Evolutionary conservation across 1,284 basidiomycete genomes (phyloP).

Genomic region (Vanrija pseudolonga): DNA sequence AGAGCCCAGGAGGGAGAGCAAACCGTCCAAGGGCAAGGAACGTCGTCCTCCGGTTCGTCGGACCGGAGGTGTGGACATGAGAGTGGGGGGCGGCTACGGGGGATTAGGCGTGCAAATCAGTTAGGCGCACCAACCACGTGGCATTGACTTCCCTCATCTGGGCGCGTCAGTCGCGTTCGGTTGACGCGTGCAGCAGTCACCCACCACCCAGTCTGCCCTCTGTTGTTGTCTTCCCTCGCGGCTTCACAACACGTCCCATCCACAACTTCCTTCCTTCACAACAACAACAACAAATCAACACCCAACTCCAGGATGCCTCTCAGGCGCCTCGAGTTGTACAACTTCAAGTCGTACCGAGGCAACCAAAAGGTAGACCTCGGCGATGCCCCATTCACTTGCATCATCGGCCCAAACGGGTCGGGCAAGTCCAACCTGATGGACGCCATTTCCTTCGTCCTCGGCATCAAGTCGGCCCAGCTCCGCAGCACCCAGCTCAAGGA

Average conservation of each 20-base stretch:
- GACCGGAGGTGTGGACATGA: background rate
- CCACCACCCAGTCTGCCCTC: no score
- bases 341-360: constrained; percentile 85
- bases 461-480: constrained; percentile 88
- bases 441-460: constrained; percentile 97
- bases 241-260: background rate
- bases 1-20: no score
- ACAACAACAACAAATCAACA: constrained; percentile 2
- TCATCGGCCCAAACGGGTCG: constrained; percentile 98
- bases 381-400: constrained; percentile 73
- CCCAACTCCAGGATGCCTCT: constrained; percentile 43
- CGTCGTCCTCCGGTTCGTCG: no score
- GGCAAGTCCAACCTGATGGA: constrained; percentile 99
- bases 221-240: no score
- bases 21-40: no score
- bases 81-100: background rate
- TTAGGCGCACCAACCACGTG: background rate
- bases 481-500: constrained; percentile 91
- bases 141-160: background rate
- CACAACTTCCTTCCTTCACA: background rate
- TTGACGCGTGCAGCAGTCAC: background rate
- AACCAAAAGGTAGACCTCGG: constrained; percentile 54
- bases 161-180: background rate
- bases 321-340: constrained; percentile 68
- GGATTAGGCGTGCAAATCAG: no score